Conservation (phyloP, 2,329 filamentous ascomycete species). For the Ceratocystis huliohia region DNA sequence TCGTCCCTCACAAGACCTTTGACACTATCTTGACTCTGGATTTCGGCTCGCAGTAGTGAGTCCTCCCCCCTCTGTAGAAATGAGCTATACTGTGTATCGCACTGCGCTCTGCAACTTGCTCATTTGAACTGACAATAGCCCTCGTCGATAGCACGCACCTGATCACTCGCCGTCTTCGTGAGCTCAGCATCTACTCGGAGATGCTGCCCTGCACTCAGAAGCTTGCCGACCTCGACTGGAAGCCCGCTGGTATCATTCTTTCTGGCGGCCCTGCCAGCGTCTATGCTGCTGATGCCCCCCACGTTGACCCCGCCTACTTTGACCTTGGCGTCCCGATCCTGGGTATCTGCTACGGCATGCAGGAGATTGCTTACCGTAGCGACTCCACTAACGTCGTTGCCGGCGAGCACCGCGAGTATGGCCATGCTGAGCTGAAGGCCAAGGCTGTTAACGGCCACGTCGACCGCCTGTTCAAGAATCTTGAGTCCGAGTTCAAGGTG, state of each 20-base stretch:
- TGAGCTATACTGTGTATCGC: neutral
- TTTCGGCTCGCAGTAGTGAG: constrained; percentile 39
- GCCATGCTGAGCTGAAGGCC: constrained; percentile 54
- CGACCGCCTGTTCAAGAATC: constrained; percentile 64
- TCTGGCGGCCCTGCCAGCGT: constrained; percentile 52
- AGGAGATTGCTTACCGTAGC: constrained; percentile 54
- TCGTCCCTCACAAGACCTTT: constrained; percentile 29
- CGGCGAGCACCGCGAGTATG: constrained; percentile 43
- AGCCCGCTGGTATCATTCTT: constrained; percentile 67
- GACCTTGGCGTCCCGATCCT: constrained; percentile 49
- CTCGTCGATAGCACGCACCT: constrained; percentile 55
- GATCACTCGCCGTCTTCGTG: constrained; percentile 61
- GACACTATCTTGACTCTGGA: constrained; percentile 58
- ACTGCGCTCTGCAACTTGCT: neutral
- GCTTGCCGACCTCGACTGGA: constrained; percentile 61
- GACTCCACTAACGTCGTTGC: constrained; percentile 46
- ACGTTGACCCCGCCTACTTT: constrained; percentile 72
- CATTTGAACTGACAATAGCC: neutral
- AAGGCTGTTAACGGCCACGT: constrained; percentile 48
- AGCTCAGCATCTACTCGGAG: constrained; percentile 73
- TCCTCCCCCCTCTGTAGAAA: neutral
- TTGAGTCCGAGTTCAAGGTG: constrained; percentile 45
- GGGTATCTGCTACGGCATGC: constrained; percentile 49
- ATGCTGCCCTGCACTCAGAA: constrained; percentile 82
- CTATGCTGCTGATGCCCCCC: constrained; percentile 60